These are phyloP conservation scores for Euclidium syriacum DNA, from an alignment of 345 rosid genomes.

Conservation along the genomic window DNA sequence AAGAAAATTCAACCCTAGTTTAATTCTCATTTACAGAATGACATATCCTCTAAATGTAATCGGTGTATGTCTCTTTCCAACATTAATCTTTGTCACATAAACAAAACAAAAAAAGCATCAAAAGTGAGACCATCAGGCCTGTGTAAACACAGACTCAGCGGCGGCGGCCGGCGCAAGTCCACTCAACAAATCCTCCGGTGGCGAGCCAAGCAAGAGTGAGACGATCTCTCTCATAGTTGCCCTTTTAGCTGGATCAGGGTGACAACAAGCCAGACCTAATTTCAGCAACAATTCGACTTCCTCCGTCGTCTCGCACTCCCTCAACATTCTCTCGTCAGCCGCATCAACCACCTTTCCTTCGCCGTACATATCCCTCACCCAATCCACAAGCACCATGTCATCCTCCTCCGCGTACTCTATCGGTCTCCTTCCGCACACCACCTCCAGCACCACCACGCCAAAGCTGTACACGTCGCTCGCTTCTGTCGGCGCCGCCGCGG, in stretches of 20 bases:
- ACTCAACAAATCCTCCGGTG: conserved; percentile 29
- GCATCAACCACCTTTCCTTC: conserved; percentile 49
- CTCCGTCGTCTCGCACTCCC: conserved; percentile 44
- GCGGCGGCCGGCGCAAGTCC: conserved; percentile 13
- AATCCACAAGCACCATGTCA: conserved; percentile 57
- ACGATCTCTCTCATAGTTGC: conserved; percentile 72
- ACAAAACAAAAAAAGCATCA: not conserved
- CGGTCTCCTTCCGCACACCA: conserved; percentile 73
- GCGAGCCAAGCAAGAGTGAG: conserved; percentile 44
- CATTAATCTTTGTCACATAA: not conserved
- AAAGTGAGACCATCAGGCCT: conserved; percentile 4
- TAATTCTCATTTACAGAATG: not conserved
- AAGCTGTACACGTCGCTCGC: conserved; percentile 81
- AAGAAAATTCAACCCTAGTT: too few species aligned
- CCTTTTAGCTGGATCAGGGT: conserved; percentile 60
- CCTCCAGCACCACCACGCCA: conserved; percentile 85
- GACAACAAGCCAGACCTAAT: conserved; percentile 83
- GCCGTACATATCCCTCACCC: conserved; percentile 61
- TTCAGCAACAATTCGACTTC: conserved; percentile 67
- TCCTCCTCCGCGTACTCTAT: conserved; percentile 47
- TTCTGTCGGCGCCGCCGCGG: conserved; percentile 45
- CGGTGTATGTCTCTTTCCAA: too few species aligned
- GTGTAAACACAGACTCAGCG: not conserved
- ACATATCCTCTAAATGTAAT: not conserved
- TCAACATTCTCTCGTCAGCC: conserved; percentile 48